Evolutionary conservation across 805 yeast genomes (phyloP).

Genomic region (Spencermartinsiella europaea): DNA sequence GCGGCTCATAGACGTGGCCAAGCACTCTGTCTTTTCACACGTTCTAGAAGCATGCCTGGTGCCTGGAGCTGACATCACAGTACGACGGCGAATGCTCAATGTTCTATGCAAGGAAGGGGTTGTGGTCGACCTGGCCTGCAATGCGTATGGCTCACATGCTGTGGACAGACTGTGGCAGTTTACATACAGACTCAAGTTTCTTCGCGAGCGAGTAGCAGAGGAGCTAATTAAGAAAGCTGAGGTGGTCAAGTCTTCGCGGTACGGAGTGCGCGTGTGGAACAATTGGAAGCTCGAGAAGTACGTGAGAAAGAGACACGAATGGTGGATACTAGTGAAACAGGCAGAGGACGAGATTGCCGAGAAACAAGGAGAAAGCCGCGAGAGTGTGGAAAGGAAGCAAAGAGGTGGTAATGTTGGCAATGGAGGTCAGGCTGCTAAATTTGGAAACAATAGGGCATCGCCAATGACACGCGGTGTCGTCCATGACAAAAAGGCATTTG

Average conservation of each 20-base stretch:
- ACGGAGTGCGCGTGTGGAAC: constrained; percentile 91
- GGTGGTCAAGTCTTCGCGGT: constrained; percentile 73
- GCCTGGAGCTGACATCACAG: constrained; percentile 43
- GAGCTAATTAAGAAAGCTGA: constrained; percentile 54
- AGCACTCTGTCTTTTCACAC: constrained; percentile 87
- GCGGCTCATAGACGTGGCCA: constrained; percentile 65
- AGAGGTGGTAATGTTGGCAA: background rate
- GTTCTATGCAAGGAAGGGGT: constrained; percentile 42
- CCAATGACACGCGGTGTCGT: background rate
- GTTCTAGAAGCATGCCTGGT: constrained; percentile 66
- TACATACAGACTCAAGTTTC: constrained; percentile 69
- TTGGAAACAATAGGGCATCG: background rate
- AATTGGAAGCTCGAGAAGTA: constrained; percentile 89
- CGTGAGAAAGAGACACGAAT: constrained; percentile 66
- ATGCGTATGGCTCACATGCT: constrained; percentile 87
- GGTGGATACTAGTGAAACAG: constrained; percentile 51
- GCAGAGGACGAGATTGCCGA: constrained; percentile 27
- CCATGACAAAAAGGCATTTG: background rate
- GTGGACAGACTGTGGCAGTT: constrained; percentile 81
- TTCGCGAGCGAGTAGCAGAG: constrained; percentile 79
- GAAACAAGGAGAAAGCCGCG: constrained; percentile 3
- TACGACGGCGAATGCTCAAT: constrained; percentile 67
- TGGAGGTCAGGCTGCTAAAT: background rate
- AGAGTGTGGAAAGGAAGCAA: constrained; percentile 1
- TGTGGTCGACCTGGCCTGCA: constrained; percentile 60